Percentiles rank a stretch among this genome's conserved stretches.
These are phyloP conservation scores for Lachnellula occidentalis DNA, from an alignment of 2,329 filamentous ascomycete species.

Conservation along the genomic window DNA sequence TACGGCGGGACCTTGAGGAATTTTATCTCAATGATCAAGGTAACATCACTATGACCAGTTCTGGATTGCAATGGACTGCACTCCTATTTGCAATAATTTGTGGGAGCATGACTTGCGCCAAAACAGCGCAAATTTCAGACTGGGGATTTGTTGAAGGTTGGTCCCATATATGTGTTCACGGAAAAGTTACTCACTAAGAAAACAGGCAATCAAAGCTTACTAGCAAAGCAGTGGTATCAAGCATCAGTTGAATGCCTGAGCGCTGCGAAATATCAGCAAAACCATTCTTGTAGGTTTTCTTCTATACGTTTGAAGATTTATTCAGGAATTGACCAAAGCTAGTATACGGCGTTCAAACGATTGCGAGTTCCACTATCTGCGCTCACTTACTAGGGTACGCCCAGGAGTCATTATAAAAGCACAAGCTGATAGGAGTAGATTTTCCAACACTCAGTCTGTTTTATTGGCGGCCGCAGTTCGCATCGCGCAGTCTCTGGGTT, in stretches of 20 bases:
- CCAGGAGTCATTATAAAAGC: neutral
- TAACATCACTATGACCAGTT: conserved; percentile 27
- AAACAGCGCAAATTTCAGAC: conserved; percentile 28
- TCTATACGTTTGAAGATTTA: neutral
- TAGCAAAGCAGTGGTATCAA: conserved; percentile 42
- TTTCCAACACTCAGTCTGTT: conserved; percentile 42
- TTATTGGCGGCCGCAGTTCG: conserved; percentile 40
- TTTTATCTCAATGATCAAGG: conserved; percentile 35
- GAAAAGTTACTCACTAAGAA: neutral
- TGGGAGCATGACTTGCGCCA: conserved; percentile 38
- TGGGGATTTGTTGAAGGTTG: conserved; percentile 39
- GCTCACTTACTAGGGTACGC: conserved; percentile 39
- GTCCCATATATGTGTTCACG: neutral
- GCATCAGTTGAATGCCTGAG: conserved; percentile 41
- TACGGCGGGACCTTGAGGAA: conserved; percentile 34
- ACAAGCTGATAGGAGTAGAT: conserved; percentile 22
- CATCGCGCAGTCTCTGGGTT: conserved; percentile 42
- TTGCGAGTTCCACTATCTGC: conserved; percentile 42
- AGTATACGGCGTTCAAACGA: conserved; percentile 40
- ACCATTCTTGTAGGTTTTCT: conserved; percentile 31
- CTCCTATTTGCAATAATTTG: conserved; percentile 41
- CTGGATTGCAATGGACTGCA: conserved; percentile 41
- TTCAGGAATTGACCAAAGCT: neutral
- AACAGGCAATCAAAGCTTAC: conserved; percentile 34
- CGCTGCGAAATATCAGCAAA: conserved; percentile 40